These are phyloP conservation scores for Aspergillus udagawae DNA, from an alignment of 2,329 filamentous ascomycete species.

Conservation along the genomic window DNA sequence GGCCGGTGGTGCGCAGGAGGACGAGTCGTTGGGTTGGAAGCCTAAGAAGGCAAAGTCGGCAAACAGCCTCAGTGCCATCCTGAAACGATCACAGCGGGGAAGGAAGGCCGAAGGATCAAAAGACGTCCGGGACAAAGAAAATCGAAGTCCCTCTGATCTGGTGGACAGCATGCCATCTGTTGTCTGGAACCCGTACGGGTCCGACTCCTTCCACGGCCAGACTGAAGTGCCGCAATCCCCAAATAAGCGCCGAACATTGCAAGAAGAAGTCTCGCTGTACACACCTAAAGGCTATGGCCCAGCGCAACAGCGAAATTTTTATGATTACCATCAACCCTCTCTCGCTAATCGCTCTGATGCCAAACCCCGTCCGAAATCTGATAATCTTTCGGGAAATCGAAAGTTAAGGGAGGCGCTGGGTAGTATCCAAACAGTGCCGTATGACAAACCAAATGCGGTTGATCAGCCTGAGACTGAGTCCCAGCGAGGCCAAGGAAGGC, in stretches of 20 bases:
- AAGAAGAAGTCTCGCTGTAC: conserved; percentile 56
- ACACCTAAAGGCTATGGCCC: conserved; percentile 58
- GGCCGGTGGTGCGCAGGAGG: conserved; percentile 26
- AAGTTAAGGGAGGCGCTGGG: conserved; percentile 35
- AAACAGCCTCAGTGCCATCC: conserved; percentile 72
- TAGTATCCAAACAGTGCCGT: conserved; percentile 22
- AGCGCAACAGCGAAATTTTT: conserved; percentile 60
- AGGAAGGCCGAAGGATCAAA: conserved; percentile 55
- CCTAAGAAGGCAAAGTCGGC: conserved; percentile 75
- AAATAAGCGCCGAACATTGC: conserved; percentile 42
- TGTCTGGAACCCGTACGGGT: conserved; percentile 74
- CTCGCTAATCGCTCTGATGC: conserved; percentile 36
- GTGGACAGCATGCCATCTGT: conserved; percentile 56
- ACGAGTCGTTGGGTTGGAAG: conserved; percentile 38
- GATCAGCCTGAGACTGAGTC: conserved; percentile 15
- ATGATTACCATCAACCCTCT: conserved; percentile 47
- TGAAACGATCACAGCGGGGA: conserved; percentile 69
- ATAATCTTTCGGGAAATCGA: conserved; percentile 41
- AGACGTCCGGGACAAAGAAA: conserved; percentile 71
- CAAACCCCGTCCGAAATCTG: conserved; percentile 51
- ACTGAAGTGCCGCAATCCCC: conserved; percentile 41
- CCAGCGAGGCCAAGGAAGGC: conserved; percentile 15
- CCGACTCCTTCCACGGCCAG: conserved; percentile 32
- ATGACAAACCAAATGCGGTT: conserved; percentile 16
- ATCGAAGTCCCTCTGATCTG: conserved; percentile 59